These are phyloP conservation scores for Apiospora aurea DNA, from an alignment of 2,329 filamentous ascomycete species.

Conservation along the genomic window DNA sequence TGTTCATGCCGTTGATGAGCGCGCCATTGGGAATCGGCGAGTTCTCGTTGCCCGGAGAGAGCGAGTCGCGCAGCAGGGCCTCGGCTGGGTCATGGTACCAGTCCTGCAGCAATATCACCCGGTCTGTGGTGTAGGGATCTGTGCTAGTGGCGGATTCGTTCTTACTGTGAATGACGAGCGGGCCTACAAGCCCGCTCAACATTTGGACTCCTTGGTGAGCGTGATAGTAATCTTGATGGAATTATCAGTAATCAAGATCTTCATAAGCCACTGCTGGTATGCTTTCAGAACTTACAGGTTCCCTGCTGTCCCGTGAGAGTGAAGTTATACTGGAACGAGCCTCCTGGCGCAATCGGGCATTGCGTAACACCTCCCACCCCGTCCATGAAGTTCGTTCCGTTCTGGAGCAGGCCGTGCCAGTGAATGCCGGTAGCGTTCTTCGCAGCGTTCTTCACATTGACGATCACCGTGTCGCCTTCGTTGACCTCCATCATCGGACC, in stretches of 20 bases:
- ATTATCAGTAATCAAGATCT: slow-evolving; percentile 33
- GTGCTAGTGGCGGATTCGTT: slow-evolving; percentile 52
- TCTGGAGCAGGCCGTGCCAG: slow-evolving; percentile 81
- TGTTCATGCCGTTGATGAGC: slow-evolving; percentile 52
- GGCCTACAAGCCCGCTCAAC: slow-evolving; percentile 70
- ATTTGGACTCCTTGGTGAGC: slow-evolving; percentile 67
- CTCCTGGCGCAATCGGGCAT: slow-evolving; percentile 69
- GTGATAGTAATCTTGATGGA: slow-evolving; percentile 44
- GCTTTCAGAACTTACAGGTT: slow-evolving; percentile 42
- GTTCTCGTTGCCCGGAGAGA: slow-evolving; percentile 51
- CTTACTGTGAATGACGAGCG: slow-evolving; percentile 67
- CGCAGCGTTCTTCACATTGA: slow-evolving; percentile 73
- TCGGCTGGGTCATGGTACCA: slow-evolving; percentile 68
- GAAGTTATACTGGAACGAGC: slow-evolving; percentile 72
- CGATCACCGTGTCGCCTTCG: slow-evolving; percentile 74
- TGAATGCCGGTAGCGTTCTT: slow-evolving; percentile 73
- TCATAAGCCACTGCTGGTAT: background rate
- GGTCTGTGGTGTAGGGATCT: slow-evolving; percentile 60
- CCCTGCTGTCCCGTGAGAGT: slow-evolving; percentile 58
- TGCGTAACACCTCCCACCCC: slow-evolving; percentile 73
- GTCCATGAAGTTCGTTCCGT: slow-evolving; percentile 78
- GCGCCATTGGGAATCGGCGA: slow-evolving; percentile 54
- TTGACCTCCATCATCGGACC: slow-evolving; percentile 76
- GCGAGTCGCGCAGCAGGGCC: slow-evolving; percentile 45
- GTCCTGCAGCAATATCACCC: slow-evolving; percentile 70